Percentiles rank a stretch among this genome's conserved stretches.
Evolutionary conservation across 2,329 filamentous ascomycete species (phyloP).

Genomic region (Xylariales sp.): DNA sequence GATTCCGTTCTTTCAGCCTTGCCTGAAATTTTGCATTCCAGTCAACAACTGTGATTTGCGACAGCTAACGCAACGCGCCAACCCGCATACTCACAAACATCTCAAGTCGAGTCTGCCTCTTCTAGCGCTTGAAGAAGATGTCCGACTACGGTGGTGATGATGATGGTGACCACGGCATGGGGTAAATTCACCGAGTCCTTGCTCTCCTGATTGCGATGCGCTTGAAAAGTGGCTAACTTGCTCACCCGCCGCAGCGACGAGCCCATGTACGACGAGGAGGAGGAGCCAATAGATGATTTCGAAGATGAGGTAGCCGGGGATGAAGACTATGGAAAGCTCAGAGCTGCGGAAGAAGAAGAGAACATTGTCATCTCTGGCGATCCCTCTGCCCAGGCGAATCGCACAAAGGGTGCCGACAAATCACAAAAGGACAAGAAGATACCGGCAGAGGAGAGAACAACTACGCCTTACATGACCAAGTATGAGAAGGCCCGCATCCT

Average conservation of each 20-base stretch:
- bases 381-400: constrained; percentile 53
- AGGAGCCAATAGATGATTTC: constrained; percentile 53
- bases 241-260: constrained; percentile 52
- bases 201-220: constrained; percentile 10
- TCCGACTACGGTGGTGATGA: constrained; percentile 27
- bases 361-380: constrained; percentile 59
- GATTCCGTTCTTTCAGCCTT: constrained; percentile 4
- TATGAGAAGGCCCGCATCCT: constrained; percentile 93
- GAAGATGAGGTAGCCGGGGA: constrained; percentile 50
- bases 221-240: constrained; percentile 25
- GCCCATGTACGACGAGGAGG: constrained; percentile 68
- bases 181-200: constrained; percentile 12
- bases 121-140: no score
- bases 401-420: constrained; percentile 48
- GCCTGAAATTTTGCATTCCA: constrained; percentile 9
- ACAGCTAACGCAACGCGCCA: background rate
- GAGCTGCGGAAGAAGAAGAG: constrained; percentile 53
- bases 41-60: background rate
- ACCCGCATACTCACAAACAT: background rate
- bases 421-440: constrained; percentile 80
- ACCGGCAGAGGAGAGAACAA: constrained; percentile 78
- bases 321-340: constrained; percentile 45
- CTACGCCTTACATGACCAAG: constrained; percentile 99
- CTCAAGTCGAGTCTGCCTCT: no score
- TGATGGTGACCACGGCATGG: constrained; percentile 22